Conservation (phyloP, 163 green algal species). For the Prototheca cutis region DNA sequence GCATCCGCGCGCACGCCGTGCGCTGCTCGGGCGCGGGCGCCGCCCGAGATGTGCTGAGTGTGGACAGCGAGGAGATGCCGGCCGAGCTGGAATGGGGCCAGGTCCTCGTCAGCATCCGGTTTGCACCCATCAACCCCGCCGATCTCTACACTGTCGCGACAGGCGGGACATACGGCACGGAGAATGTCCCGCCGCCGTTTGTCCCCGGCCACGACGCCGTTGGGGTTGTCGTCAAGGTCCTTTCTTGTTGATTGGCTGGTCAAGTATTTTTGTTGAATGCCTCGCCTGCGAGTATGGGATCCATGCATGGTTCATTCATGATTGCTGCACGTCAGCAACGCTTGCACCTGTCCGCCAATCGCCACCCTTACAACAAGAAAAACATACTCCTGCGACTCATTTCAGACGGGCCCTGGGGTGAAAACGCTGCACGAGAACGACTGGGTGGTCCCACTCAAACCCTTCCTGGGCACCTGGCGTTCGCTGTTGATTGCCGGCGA, state of each 20-base stretch:
- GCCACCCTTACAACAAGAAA: too few relatives aligned
- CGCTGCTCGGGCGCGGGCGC: constrained; percentile 34
- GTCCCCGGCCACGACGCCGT: constrained; percentile 67
- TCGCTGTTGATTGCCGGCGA: constrained; percentile 49
- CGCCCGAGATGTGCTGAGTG: constrained; percentile 28
- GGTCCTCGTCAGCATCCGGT: constrained; percentile 54
- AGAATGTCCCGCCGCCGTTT: constrained; percentile 42
- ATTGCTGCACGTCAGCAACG: too few relatives aligned
- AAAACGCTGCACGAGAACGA: constrained; percentile 66
- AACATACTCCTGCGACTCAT: too few relatives aligned
- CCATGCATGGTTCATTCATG: too few relatives aligned
- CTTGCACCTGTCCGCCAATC: too few relatives aligned
- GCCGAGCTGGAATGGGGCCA: constrained; percentile 57
- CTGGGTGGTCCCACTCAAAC: constrained; percentile 60
- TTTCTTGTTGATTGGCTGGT: background rate
- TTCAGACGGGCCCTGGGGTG: constrained; percentile 71
- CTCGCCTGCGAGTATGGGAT: background rate
- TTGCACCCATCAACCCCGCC: constrained; percentile 48
- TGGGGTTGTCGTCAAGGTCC: constrained; percentile 63
- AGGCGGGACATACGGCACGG: constrained; percentile 47
- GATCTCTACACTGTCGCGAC: constrained; percentile 61
- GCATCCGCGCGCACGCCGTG: constrained; percentile 43
- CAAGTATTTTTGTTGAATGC: background rate
- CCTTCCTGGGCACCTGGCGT: constrained; percentile 65
- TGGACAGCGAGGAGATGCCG: constrained; percentile 39